A percentile compares a stretch with the other conserved stretches of the same genome.
Evolutionary conservation across 2,329 filamentous ascomycete species (phyloP).

Genomic region (Helotiales sp.): DNA sequence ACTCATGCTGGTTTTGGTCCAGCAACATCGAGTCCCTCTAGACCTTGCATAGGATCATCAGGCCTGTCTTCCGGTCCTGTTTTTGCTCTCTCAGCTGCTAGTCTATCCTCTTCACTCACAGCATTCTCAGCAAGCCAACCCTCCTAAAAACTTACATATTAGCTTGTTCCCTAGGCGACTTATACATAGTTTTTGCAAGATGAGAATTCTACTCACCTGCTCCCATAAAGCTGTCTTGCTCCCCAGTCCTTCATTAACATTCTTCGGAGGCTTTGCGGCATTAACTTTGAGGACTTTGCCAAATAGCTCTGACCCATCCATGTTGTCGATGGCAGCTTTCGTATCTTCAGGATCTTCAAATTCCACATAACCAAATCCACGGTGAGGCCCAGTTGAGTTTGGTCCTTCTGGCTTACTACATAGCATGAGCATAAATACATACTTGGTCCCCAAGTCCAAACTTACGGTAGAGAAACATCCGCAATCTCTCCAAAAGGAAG

Average conservation of each 20-base stretch:
- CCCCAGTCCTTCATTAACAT: slow-evolving; percentile 80
- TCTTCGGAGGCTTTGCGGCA: slow-evolving; percentile 88
- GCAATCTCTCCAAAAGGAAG: slow-evolving; percentile 95
- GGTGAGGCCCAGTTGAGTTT: slow-evolving; percentile 75
- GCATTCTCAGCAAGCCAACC: slow-evolving; percentile 89
- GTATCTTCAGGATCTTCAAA: slow-evolving; percentile 86
- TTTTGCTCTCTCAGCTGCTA: slow-evolving; percentile 56
- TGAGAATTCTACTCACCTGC: slow-evolving; percentile 63
- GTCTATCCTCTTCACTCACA: slow-evolving; percentile 75
- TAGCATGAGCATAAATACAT: slow-evolving; percentile 14
- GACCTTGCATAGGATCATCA: slow-evolving; percentile 91
- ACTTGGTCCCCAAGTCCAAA: slow-evolving; percentile 7
- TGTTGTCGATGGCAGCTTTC: slow-evolving; percentile 95
- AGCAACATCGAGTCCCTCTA: slow-evolving; percentile 91
- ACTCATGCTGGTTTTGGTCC: slow-evolving; percentile 77
- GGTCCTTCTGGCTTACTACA: slow-evolving; percentile 72
- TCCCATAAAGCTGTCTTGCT: slow-evolving; percentile 97
- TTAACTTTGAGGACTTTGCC: slow-evolving; percentile 91
- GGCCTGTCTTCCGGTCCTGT: slow-evolving; percentile 52
- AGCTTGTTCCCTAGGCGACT: not conserved
- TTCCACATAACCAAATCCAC: slow-evolving; percentile 96
- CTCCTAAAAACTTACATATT: slow-evolving; percentile 59
- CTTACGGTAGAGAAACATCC: slow-evolving; percentile 76
- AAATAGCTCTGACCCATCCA: slow-evolving; percentile 96
- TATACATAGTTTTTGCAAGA: too few relatives aligned